These are phyloP conservation scores for Umbelopsis vinacea DNA, from an alignment of 192 early-diverging fungal species.

Conservation along the genomic window DNA sequence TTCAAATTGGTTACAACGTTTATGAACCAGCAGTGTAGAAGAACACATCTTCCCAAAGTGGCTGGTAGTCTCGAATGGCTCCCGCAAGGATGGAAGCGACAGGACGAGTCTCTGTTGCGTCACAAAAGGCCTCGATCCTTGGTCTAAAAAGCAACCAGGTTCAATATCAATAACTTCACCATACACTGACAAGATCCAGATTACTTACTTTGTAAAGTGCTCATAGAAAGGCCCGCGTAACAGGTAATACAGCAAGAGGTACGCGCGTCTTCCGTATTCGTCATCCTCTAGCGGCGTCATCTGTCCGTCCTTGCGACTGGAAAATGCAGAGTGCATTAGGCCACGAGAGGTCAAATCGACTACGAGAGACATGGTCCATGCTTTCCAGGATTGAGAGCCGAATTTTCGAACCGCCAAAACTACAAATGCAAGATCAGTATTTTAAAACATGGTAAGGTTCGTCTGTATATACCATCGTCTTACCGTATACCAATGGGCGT, in stretches of 20 bases:
- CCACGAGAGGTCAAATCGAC: slow-evolving; percentile 21
- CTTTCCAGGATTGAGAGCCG: slow-evolving; percentile 23
- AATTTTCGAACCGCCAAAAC: slow-evolving; percentile 13
- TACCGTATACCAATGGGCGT: slow-evolving; percentile 36
- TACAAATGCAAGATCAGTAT: background rate
- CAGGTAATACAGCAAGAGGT: slow-evolving; percentile 29
- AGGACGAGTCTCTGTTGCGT: slow-evolving; percentile 72
- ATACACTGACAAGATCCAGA: background rate
- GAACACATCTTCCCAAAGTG: slow-evolving; percentile 86
- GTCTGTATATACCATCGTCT: background rate
- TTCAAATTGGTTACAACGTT: background rate
- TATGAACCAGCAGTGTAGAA: slow-evolving; percentile 68
- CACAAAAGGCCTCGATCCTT: slow-evolving; percentile 63
- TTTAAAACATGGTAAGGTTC: background rate
- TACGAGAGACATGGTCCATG: slow-evolving; percentile 28
- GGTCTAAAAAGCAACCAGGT: slow-evolving; percentile 38
- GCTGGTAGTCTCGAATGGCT: slow-evolving; percentile 81
- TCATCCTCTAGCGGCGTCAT: slow-evolving; percentile 30
- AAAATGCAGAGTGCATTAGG: background rate
- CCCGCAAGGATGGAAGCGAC: slow-evolving; percentile 72
- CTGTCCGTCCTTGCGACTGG: slow-evolving; percentile 11
- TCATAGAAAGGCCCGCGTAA: slow-evolving; percentile 28
- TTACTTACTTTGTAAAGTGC: slow-evolving; percentile 26
- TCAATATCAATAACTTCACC: background rate
- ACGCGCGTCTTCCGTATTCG: slow-evolving; percentile 28